phyloP scores from a whole-genome alignment of 345 rosid species.

The Xanthoceras sorbifolium region DNA sequence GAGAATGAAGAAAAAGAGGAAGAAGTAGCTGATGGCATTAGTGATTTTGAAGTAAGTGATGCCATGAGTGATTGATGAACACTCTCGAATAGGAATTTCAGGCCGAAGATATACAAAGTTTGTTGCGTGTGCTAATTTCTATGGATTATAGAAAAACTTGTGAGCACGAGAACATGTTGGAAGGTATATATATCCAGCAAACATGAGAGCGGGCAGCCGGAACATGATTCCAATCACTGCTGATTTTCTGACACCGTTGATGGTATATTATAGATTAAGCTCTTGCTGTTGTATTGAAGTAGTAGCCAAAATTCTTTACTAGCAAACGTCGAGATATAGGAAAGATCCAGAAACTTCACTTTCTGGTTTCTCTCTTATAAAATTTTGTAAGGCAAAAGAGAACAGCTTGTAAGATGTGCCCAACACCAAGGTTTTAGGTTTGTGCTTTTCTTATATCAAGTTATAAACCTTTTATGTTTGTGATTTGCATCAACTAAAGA shows the following conservation, averaged over 20 bases:
- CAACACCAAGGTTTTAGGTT: neutral
- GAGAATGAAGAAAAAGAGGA: slow-evolving; percentile 42
- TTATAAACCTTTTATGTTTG: no score
- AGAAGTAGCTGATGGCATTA: slow-evolving; percentile 26
- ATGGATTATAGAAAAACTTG: no score
- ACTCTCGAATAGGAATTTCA: neutral
- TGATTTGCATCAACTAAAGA: neutral
- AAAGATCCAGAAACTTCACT: neutral
- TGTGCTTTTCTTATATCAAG: no score
- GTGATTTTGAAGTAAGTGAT: slow-evolving; percentile 53
- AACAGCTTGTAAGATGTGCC: neutral
- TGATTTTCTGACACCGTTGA: neutral
- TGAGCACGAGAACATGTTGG: neutral
- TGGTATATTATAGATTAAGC: neutral
- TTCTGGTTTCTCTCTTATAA: neutral
- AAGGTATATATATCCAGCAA: neutral
- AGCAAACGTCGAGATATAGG: neutral
- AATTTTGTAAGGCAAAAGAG: neutral
- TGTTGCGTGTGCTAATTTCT: no score
- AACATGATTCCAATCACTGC: neutral
- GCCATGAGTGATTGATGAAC: slow-evolving; percentile 53
- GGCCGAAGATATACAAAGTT: neutral
- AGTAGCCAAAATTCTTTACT: neutral
- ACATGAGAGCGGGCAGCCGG: neutral
- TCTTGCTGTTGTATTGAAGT: neutral